Conservation (phyloP, 257 asterid species). For the Gentiana macrophylla region DNA sequence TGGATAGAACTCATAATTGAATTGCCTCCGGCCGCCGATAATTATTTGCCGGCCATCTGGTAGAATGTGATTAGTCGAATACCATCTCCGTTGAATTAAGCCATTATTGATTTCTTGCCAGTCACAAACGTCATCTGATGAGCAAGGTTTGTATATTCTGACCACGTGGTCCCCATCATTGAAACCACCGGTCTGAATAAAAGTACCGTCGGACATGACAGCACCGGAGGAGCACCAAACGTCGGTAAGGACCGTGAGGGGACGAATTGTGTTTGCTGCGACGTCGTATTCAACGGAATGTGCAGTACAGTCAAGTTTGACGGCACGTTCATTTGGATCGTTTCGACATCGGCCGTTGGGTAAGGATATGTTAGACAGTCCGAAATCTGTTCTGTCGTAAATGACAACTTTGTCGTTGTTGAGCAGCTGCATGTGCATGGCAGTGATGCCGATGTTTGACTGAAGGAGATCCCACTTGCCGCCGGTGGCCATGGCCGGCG, state of each 20-base stretch:
- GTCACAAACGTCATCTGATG: slow-evolving; percentile 24
- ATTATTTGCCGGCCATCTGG: slow-evolving; percentile 69
- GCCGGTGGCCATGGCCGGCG: too few relatives aligned
- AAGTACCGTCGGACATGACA: slow-evolving; percentile 40
- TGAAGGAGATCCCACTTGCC: too few relatives aligned
- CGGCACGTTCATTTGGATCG: too few relatives aligned
- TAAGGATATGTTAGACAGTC: too few relatives aligned
- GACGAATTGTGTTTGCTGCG: slow-evolving; percentile 28
- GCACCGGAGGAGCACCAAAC: slow-evolving; percentile 57
- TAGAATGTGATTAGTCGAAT: slow-evolving; percentile 48
- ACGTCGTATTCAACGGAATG: slow-evolving; percentile 46
- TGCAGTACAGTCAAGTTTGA: not conserved
- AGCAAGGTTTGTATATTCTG: slow-evolving; percentile 31
- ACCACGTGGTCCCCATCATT: slow-evolving; percentile 30
- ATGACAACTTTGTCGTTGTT: too few relatives aligned
- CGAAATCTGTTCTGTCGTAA: too few relatives aligned
- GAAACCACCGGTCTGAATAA: slow-evolving; percentile 43
- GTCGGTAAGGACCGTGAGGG: slow-evolving; percentile 30
- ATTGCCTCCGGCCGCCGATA: slow-evolving; percentile 66
- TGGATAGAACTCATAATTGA: slow-evolving; percentile 73
- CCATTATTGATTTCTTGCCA: slow-evolving; percentile 17
- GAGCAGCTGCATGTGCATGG: too few relatives aligned
- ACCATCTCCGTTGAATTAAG: slow-evolving; percentile 39
- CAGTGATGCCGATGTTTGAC: too few relatives aligned
- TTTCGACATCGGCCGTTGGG: too few relatives aligned